Base-by-base conservation (phyloP, 1,284 basidiomycete species). In the Moesziomyces globuligerus region DNA sequence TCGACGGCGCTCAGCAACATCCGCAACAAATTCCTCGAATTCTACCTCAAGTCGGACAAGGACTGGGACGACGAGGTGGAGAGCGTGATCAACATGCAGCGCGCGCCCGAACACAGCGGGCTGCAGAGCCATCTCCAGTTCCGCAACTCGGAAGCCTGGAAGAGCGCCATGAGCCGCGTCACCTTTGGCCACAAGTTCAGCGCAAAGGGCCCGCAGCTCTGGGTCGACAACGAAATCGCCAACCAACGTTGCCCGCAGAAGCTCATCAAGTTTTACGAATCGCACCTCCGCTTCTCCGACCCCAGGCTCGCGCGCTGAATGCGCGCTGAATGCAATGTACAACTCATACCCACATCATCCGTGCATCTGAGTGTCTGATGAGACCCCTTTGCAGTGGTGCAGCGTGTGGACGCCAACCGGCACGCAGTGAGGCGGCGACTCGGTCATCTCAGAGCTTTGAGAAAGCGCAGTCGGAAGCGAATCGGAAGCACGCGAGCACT, bases 221-320 rank as follows among this genome's bases (percentile, higher is more conserved):
- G 72, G 62, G 56, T 71, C 3, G 36, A 43, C 38, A 65, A 64
- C 46, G 46, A 51, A 3, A 23, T 61, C 7, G 67, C 53, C 43
- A 70, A 69, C 50, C 28, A 43, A 10, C 48, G 49, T 24, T 74
- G 72, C 53, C 72, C 72, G 28, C 72, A 74, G 24, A 62, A 68
- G 48, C 50, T 74, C 25, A 66, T 74, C 53, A 49, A 64, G 28
- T 74, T 74, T 26, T 74, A 74, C 62, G 55, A 64, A 37, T 34
- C 52, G 17, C 72, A 74, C 43, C 41, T 74, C 3, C 54, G 64
- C 3, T 74, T 74, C 39, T 24, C 64, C 21, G 55, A 53, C 38
- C 67, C 60, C 18, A 39, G 38, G 4, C 18, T 43, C 3, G 50
- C 46, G 9, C 50, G 28, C 34, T 48, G 32, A 25, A 18, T 41